Base-by-base conservation (phyloP, 202 grass and related monocot species). In the Eragrostis tef region DNA sequence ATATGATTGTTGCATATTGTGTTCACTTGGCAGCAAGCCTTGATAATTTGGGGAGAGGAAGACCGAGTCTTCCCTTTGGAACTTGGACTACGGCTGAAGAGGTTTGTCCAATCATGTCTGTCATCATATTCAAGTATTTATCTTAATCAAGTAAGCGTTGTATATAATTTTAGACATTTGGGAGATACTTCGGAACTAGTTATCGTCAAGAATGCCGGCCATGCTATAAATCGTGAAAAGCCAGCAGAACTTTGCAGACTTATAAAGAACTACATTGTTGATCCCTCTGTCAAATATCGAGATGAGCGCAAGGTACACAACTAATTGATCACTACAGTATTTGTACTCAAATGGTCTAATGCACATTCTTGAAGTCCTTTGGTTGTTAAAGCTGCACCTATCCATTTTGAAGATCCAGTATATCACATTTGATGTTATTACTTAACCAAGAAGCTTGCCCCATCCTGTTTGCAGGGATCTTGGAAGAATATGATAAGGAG, bases 221-320 rank as follows among this genome's bases (percentile, higher is more conserved):
- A 98, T 84, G 94, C 94, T 29, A 89, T 93, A 77, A 98, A 98
- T 72, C 79, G 84, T 25, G 94, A 98, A 80, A 98, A 94, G 74
- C 72, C 90, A 56, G 77, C 68, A 42, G 92, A 94, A 73, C 74
- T 98, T 42, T 94, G 90, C 73, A 64, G 90, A 64, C 67, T 90
- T 71, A 90, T 98, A 82, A 81, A 79, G 43, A 74, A 75, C 64
- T 93, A 89, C 49, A 89, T 93, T 8, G 49, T 58, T 47, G 79
- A 89, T 53, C 58, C 81, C 5, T 65, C 90, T 0, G 76, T 82
- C 43, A 91, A 93, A 65, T 73, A 53, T 62, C 59, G 77, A 62
- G 86, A 93, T 45, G 61, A 75, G 44, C 56, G 26, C 31, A 89
- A 90, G 86, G 92, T 91, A 77, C 61, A 19, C 2, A 16, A 29